These are phyloP conservation scores for Volvariella surrecta DNA, from an alignment of 1,284 basidiomycete species.

Conservation along the genomic window DNA sequence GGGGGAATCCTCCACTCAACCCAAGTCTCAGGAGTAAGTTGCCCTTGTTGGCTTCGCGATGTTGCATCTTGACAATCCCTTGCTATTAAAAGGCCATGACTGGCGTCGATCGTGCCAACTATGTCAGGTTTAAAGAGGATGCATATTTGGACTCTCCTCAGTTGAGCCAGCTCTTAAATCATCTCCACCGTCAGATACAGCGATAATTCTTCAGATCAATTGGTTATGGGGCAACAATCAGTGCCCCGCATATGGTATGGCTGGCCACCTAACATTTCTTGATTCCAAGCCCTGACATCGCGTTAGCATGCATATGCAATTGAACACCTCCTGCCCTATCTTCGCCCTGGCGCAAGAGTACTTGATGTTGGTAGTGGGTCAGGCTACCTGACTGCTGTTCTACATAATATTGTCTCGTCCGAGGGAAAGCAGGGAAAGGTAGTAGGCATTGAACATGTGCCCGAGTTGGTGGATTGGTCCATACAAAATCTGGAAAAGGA, in stretches of 20 bases:
- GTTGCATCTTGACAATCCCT: conserved; percentile 4
- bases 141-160: conserved; percentile 82
- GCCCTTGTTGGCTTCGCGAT: conserved; percentile 3
- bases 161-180: conserved; percentile 26
- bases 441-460: conserved; percentile 90
- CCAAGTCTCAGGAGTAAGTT: conserved; percentile 34
- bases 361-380: conserved; percentile 81
- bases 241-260: conserved; percentile 82
- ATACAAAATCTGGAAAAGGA: conserved; percentile 62
- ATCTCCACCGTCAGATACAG: not conserved
- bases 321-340: conserved; percentile 64
- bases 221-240: conserved; percentile 79
- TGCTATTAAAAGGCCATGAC: conserved; percentile 52
- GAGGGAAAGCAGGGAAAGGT: conserved; percentile 47
- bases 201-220: conserved; percentile 43
- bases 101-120: conserved; percentile 67
- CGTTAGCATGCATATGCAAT: conserved; percentile 74
- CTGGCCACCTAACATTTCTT: not conserved
- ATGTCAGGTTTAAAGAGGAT: conserved; percentile 40
- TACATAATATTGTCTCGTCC: conserved; percentile 58
- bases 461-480: conserved; percentile 68
- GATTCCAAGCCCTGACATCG: not conserved
- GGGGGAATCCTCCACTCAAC: conserved; percentile 50
- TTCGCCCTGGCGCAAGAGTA: conserved; percentile 63
- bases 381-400: conserved; percentile 70